phyloP scores from a whole-genome alignment of 176 grass and related monocot species.

The Zea luxurians region DNA sequence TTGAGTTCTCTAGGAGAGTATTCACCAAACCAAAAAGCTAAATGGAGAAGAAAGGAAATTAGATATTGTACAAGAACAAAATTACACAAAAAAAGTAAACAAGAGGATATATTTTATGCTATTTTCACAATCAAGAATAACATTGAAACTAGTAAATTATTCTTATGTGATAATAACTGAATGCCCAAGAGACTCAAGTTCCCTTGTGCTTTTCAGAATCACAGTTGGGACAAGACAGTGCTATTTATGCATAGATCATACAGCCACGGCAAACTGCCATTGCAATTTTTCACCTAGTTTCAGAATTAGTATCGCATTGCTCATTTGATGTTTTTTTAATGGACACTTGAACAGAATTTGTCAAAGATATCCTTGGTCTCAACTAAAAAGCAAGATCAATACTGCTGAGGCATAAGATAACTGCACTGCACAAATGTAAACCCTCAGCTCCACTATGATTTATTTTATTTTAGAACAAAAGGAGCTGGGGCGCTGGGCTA shows the following conservation, averaged over 20 bases:
- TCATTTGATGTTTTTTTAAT: neutral
- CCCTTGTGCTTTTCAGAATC: neutral
- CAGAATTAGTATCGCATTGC: neutral
- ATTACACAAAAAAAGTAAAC: neutral
- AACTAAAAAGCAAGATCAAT: slow-evolving; percentile 1
- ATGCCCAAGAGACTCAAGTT: neutral
- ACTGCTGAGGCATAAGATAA: slow-evolving; percentile 8
- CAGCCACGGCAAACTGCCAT: neutral
- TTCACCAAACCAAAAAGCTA: slow-evolving; percentile 98
- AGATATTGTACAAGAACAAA: slow-evolving; percentile 21
- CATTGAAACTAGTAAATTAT: slow-evolving; percentile 14
- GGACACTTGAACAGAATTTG: neutral
- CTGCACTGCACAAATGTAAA: slow-evolving; percentile 29
- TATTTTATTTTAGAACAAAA: neutral
- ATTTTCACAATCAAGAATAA: neutral
- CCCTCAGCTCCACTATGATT: neutral
- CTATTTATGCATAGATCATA: neutral
- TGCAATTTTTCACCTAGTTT: slow-evolving; percentile 22
- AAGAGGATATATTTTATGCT: slow-evolving; percentile 17
- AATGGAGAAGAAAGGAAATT: slow-evolving; percentile 33
- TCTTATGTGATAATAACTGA: slow-evolving; percentile 8
- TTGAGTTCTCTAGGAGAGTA: slow-evolving; percentile 89
- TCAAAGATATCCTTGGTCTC: slow-evolving; percentile 1
- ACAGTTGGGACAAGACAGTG: neutral
- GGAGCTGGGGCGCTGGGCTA: neutral